Percentiles rank a stretch among this genome's conserved stretches.
Evolutionary conservation across 208 protist genomes (phyloP).

Genomic region (Trypanosomatidae sp.): DNA sequence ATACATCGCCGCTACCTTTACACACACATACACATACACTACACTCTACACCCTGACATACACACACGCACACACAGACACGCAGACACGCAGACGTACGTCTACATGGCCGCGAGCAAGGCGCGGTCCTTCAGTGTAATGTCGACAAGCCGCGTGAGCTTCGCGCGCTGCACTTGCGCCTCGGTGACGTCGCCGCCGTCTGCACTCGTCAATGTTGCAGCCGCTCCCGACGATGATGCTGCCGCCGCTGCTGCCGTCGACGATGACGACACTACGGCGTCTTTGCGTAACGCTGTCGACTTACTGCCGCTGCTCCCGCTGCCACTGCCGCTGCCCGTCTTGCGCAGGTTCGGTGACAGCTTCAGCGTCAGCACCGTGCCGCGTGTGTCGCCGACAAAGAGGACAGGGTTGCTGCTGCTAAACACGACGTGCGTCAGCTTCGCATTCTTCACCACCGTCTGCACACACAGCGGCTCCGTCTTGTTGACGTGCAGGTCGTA

Average conservation of each 20-base stretch:
- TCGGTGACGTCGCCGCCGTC: slow-evolving; percentile 27
- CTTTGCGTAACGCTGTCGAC: too few species aligned
- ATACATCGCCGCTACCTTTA: too few species aligned
- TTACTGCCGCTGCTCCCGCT: slow-evolving; percentile 8
- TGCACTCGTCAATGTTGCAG: neutral
- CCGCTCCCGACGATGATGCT: too few species aligned
- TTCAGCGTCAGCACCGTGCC: slow-evolving; percentile 92
- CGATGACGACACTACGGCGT: too few species aligned
- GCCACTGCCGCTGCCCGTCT: slow-evolving; percentile 63
- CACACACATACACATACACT: too few species aligned
- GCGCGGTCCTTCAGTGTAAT: slow-evolving; percentile 86
- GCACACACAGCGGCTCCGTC: slow-evolving; percentile 91
- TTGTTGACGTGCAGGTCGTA: slow-evolving; percentile 93
- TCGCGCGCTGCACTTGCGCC: slow-evolving; percentile 73
- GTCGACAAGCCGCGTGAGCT: slow-evolving; percentile 82
- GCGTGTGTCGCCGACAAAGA: slow-evolving; percentile 94
- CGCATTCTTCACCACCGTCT: slow-evolving; percentile 94
- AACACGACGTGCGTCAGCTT: slow-evolving; percentile 95
- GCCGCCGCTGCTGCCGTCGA: neutral
- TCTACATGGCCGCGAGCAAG: slow-evolving; percentile 22
- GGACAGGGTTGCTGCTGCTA: slow-evolving; percentile 84
- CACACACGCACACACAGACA: neutral
- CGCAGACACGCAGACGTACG: neutral
- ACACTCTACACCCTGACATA: too few species aligned
- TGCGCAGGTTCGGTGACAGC: slow-evolving; percentile 92